Conservation (phyloP, 306 rosid species). For the Carpinus viminea region DNA sequence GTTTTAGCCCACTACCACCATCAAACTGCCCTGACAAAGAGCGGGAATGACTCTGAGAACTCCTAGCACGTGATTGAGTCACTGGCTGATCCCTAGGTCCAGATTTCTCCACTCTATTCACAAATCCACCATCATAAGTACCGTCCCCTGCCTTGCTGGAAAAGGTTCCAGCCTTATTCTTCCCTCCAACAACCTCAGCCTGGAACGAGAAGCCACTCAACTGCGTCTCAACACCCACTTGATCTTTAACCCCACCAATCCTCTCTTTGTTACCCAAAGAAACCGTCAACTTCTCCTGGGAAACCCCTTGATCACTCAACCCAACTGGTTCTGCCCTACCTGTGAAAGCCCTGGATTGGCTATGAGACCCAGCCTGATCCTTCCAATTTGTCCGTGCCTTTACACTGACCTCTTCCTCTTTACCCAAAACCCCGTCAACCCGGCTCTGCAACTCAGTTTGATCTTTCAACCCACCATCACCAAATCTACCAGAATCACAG, state of each 20-base stretch:
- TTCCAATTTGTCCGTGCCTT: constrained; percentile 37
- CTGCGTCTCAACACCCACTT: constrained; percentile 31
- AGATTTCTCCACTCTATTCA: constrained; percentile 42
- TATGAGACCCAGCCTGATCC: constrained; percentile 39
- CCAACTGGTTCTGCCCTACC: constrained; percentile 38
- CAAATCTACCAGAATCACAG: constrained; percentile 30
- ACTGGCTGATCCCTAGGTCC: constrained; percentile 49
- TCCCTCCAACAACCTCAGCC: constrained; percentile 37
- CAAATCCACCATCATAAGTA: constrained; percentile 42
- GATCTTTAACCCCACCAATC: constrained; percentile 41
- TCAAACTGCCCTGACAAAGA: constrained; percentile 80
- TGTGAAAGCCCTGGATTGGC: constrained; percentile 27
- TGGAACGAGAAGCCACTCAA: constrained; percentile 28
- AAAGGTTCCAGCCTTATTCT: constrained; percentile 33
- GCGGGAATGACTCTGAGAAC: constrained; percentile 63
- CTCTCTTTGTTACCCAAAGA: constrained; percentile 36
- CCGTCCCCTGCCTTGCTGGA: constrained; percentile 36
- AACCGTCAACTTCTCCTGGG: constrained; percentile 37
- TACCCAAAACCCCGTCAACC: constrained; percentile 11
- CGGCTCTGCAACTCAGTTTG: constrained; percentile 26
- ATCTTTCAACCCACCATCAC: constrained; percentile 35
- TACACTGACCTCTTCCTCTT: constrained; percentile 37
- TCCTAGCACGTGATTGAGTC: constrained; percentile 48
- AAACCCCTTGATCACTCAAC: constrained; percentile 49
- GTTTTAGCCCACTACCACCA: constrained; percentile 52